A percentile compares a stretch with the other conserved stretches of the same genome.
Evolutionary conservation across 805 yeast genomes (phyloP).

Genomic region (Wickerhamomyces ciferrii): DNA sequence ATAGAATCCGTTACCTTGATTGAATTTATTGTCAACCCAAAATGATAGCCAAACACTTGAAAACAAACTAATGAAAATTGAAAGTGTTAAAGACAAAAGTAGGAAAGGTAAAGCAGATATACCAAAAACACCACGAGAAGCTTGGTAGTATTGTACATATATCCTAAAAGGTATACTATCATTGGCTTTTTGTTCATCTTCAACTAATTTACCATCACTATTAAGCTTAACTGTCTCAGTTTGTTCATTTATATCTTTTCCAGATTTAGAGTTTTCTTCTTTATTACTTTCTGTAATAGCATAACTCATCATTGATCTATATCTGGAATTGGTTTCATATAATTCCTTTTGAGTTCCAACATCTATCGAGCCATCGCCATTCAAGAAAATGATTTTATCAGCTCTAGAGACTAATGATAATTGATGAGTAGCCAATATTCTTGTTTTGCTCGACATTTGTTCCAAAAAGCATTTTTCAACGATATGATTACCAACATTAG

Average conservation of each 20-base stretch:
- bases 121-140: slow-evolving; percentile 40
- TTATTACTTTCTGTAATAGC: slow-evolving; percentile 33
- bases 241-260: neutral
- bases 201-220: slow-evolving; percentile 10
- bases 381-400: slow-evolving; percentile 54
- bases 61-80: slow-evolving; percentile 12
- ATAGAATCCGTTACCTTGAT: slow-evolving; percentile 49
- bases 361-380: slow-evolving; percentile 43
- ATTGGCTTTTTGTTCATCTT: slow-evolving; percentile 30
- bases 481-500: slow-evolving; percentile 67
- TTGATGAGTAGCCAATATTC: slow-evolving; percentile 74
- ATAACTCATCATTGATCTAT: slow-evolving; percentile 11
- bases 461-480: slow-evolving; percentile 55
- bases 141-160: slow-evolving; percentile 26
- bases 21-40: slow-evolving; percentile 64
- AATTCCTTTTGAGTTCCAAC: slow-evolving; percentile 49
- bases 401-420: slow-evolving; percentile 57
- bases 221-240: neutral
- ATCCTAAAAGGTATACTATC: slow-evolving; percentile 30
- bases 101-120: slow-evolving; percentile 34
- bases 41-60: slow-evolving; percentile 65
- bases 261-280: neutral
- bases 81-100: slow-evolving; percentile 21
- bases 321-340: slow-evolving; percentile 26
- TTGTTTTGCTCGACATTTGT: slow-evolving; percentile 44